These are phyloP conservation scores for Russula ochroleuca DNA, from an alignment of 768 basidiomycete species.

Conservation along the genomic window DNA sequence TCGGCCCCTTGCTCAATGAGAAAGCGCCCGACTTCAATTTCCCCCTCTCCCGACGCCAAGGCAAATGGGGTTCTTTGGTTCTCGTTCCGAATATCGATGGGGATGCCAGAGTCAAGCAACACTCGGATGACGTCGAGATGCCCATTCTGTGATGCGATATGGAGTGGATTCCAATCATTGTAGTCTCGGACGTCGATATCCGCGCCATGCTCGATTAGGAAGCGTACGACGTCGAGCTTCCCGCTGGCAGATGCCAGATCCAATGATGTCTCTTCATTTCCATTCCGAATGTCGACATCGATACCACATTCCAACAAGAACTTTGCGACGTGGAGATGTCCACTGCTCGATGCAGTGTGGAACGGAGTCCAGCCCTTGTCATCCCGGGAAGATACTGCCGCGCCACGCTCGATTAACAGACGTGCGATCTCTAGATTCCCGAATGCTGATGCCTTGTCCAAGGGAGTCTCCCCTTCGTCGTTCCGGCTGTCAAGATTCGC, in stretches of 20 bases:
- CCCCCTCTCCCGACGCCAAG: not conserved
- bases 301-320: not conserved
- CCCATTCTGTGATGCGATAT: not conserved
- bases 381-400: not conserved
- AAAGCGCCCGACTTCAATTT: not conserved
- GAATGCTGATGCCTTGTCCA: not conserved
- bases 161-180: not conserved
- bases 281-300: not conserved
- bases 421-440: not conserved
- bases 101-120: not conserved
- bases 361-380: not conserved
- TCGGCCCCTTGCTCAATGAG: not conserved
- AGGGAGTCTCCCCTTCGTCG: not conserved
- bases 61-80: not conserved
- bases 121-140: not conserved
- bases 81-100: not conserved
- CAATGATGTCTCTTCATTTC: not conserved
- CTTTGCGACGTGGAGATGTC: not conserved
- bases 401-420: not conserved
- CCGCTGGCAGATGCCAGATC: not conserved
- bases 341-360: not conserved
- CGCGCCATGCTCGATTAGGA: not conserved
- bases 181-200: not conserved
- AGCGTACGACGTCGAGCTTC: not conserved
- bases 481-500: not conserved